These are phyloP conservation scores for Leptosphaerulina australis DNA, from an alignment of 2,329 filamentous ascomycete species.

Conservation along the genomic window DNA sequence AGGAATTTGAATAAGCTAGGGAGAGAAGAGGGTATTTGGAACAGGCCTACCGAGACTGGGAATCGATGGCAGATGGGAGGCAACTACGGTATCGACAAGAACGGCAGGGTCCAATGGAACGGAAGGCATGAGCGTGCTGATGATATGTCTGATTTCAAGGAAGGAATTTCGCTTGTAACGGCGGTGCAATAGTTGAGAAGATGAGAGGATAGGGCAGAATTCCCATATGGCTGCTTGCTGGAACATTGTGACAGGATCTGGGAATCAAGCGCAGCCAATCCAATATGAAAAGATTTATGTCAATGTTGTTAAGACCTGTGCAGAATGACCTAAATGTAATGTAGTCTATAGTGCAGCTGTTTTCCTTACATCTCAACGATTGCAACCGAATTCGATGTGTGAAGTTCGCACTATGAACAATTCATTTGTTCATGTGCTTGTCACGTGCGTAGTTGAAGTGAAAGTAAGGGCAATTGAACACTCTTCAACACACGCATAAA, in stretches of 20 bases:
- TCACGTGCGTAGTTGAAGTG: too few species aligned
- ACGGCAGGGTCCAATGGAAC: slow-evolving; percentile 61
- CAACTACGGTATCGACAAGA: slow-evolving; percentile 64
- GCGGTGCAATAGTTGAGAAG: background rate
- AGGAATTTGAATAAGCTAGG: slow-evolving; percentile 64
- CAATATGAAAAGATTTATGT: too few species aligned
- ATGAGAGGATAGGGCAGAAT: background rate
- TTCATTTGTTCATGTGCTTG: too few species aligned
- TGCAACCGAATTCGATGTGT: too few species aligned
- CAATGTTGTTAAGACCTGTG: too few species aligned
- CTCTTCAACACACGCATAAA: too few species aligned
- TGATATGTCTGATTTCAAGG: slow-evolving; percentile 61
- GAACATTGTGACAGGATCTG: background rate
- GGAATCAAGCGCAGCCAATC: too few species aligned
- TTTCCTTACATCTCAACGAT: too few species aligned
- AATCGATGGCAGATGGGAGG: slow-evolving; percentile 72
- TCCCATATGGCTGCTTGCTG: background rate
- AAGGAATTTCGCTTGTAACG: slow-evolving; percentile 47
- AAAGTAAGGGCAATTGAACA: too few species aligned
- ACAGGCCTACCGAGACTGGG: slow-evolving; percentile 68
- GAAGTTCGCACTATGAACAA: too few species aligned
- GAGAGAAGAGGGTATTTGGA: slow-evolving; percentile 69
- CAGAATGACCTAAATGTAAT: too few species aligned
- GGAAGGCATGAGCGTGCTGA: slow-evolving; percentile 57
- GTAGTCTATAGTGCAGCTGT: too few species aligned